Percentiles rank a stretch among this genome's conserved stretches.
Conservation (phyloP, 179 eudicot genomes). For the Pouteria campechiana region DNA sequence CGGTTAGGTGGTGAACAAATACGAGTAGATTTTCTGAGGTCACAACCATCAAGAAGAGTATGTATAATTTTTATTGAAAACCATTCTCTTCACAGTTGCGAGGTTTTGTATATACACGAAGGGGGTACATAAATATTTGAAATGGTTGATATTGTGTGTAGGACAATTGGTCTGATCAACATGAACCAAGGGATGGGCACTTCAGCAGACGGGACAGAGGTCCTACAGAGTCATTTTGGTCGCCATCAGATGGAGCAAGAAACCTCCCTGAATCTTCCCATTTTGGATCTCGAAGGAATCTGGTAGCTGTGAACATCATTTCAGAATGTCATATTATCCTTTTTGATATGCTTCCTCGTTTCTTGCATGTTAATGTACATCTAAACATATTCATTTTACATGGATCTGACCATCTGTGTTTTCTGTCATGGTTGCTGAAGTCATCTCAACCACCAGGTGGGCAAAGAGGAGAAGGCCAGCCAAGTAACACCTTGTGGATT, state of each 20-base stretch:
- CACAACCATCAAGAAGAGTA: constrained; percentile 66
- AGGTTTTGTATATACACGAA: not conserved
- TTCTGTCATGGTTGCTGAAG: constrained; percentile 22
- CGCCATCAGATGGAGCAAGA: constrained; percentile 29
- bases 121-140: not conserved
- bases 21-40: constrained; percentile 86
- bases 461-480: constrained; percentile 23
- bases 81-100: not conserved
- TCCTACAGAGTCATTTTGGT: constrained; percentile 44
- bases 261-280: constrained; percentile 31
- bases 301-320: constrained; percentile 15
- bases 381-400: not conserved
- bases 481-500: constrained; percentile 22
- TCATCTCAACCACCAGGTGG: constrained; percentile 34
- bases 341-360: constrained; percentile 12
- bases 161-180: constrained; percentile 56
- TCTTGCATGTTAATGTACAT: not conserved
- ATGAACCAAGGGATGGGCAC: constrained; percentile 48
- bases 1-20: constrained; percentile 50
- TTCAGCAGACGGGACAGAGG: constrained; percentile 27
- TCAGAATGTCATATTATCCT: not conserved
- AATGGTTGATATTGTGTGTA: too few species aligned
- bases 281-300: constrained; percentile 39
- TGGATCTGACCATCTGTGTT: not conserved
- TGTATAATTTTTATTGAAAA: too few species aligned